Conservation (phyloP, 1,284 basidiomycete genomes). For the Austroboletus rostrupii region DNA sequence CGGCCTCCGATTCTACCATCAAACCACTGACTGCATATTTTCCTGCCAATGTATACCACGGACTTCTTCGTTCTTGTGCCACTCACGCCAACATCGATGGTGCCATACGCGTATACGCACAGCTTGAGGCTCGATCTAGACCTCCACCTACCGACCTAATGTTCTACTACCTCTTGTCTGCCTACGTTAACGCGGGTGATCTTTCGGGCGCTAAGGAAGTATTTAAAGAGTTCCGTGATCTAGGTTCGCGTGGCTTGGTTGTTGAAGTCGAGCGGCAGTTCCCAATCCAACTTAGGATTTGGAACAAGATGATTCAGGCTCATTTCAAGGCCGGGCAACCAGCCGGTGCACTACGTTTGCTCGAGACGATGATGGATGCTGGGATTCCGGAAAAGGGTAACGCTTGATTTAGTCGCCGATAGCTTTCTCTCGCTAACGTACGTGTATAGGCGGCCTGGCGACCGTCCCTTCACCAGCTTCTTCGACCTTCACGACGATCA, state of each 20-base stretch:
- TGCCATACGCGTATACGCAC: conserved; percentile 67
- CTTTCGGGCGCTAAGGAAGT: conserved; percentile 59
- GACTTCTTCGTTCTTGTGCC: conserved; percentile 66
- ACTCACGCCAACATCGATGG: conserved; percentile 55
- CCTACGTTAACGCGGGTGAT: conserved; percentile 55
- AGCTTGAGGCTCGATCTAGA: conserved; percentile 49
- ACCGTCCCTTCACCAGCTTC: conserved; percentile 58
- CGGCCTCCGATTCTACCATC: not conserved
- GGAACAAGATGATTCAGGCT: conserved; percentile 72
- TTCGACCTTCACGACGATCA: conserved; percentile 62
- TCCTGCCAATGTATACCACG: conserved; percentile 44
- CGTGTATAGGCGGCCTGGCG: conserved; percentile 19
- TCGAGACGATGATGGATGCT: conserved; percentile 70
- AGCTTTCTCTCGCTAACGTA: not conserved
- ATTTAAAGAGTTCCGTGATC: conserved; percentile 60
- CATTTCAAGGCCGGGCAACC: conserved; percentile 69
- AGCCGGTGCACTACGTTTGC: conserved; percentile 60
- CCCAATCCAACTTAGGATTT: conserved; percentile 48
- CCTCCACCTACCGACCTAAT: conserved; percentile 37
- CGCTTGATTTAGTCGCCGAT: not conserved
- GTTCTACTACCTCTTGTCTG: conserved; percentile 61
- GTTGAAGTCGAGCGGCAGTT: conserved; percentile 18
- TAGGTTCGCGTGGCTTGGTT: conserved; percentile 37
- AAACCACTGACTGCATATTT: conserved; percentile 26
- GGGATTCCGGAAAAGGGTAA: conserved; percentile 29